Conservation (phyloP, 306 rosid species). For the Vigna mungo region DNA sequence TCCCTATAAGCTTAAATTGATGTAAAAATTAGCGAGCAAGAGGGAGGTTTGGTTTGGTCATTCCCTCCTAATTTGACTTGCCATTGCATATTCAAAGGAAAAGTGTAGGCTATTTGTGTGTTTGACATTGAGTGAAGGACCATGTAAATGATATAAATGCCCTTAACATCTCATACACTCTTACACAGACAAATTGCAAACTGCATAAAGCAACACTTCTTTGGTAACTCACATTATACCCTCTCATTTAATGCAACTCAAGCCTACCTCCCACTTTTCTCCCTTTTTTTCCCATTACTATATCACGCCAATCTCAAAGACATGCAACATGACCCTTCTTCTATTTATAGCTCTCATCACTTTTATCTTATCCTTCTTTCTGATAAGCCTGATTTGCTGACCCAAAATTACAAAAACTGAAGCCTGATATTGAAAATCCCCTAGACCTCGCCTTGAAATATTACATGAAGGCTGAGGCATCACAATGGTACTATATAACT, state of each 20-base stretch:
- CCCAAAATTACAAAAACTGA: not conserved
- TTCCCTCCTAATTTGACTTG: conserved; percentile 56
- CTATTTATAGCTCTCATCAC: no score
- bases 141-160: conserved; percentile 46
- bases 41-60: conserved; percentile 32
- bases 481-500: not conserved
- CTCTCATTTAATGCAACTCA: conserved; percentile 54
- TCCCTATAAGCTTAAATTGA: conserved; percentile 35
- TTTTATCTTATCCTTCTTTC: no score
- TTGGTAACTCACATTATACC: conserved; percentile 32
- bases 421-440: not conserved
- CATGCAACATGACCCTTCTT: not conserved
- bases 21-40: not conserved
- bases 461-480: not conserved
- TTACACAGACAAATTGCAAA: conserved; percentile 49
- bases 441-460: not conserved
- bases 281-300: not conserved
- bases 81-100: conserved; percentile 43
- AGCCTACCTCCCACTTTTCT: not conserved
- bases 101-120: conserved; percentile 34
- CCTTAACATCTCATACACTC: conserved; percentile 30
- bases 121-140: conserved; percentile 50
- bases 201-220: conserved; percentile 51
- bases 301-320: conserved; percentile 42
- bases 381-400: no score